Evolutionary conservation across 768 basidiomycete genomes (phyloP).

Genomic region (Mycena venus): DNA sequence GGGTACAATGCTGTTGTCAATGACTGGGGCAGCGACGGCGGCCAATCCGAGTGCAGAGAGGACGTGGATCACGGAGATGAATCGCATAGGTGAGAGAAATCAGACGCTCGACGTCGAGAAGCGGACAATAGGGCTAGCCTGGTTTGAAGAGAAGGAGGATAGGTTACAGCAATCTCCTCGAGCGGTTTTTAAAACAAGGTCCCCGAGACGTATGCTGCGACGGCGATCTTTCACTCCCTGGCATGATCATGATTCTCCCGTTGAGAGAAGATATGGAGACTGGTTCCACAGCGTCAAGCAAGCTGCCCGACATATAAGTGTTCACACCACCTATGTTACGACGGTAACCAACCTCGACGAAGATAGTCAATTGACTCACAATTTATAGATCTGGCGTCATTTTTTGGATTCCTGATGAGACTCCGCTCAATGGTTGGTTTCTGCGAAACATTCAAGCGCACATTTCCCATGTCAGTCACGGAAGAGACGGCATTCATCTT

Average conservation of each 20-base stretch:
- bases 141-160: neutral
- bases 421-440: neutral
- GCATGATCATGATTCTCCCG: neutral
- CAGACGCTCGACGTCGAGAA: slow-evolving; percentile 4
- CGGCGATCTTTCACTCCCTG: neutral
- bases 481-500: neutral
- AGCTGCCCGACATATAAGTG: neutral
- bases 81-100: slow-evolving; percentile 3
- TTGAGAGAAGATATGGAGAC: neutral
- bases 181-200: neutral
- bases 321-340: neutral
- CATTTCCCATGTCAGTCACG: neutral
- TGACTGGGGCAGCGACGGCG: neutral
- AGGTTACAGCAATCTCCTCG: neutral
- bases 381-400: neutral
- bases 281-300: neutral
- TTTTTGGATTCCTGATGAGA: neutral
- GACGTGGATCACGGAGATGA: slow-evolving; percentile 10
- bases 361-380: neutral
- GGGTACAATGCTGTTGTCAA: neutral
- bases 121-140: neutral
- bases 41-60: slow-evolving; percentile 1
- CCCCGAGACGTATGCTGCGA: neutral
- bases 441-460: neutral
- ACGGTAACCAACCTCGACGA: neutral